These are phyloP conservation scores for Penicillium nucicola DNA, from an alignment of 495 filamentous ascomycete species.

Conservation along the genomic window DNA sequence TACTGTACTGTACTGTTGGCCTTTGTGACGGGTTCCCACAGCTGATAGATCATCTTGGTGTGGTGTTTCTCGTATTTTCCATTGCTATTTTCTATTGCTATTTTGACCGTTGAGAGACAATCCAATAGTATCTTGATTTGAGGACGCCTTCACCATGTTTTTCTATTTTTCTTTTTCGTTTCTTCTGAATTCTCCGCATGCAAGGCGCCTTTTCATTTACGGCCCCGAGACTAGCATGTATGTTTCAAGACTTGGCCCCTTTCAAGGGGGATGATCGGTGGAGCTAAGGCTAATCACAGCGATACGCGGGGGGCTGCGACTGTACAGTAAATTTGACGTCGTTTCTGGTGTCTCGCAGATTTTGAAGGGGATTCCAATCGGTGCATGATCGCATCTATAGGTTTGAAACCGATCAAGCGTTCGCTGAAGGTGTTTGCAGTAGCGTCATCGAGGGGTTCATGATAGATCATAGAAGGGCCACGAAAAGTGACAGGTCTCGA, in stretches of 20 bases:
- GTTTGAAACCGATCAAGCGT: not conserved
- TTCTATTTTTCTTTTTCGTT: too few species aligned
- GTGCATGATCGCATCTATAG: not conserved
- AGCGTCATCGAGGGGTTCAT: not conserved
- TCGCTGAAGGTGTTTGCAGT: not conserved
- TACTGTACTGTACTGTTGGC: not conserved
- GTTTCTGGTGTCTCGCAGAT: not conserved
- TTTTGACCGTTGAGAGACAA: not conserved
- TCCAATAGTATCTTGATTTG: too few species aligned
- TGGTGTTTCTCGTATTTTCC: not conserved
- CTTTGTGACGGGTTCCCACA: not conserved
- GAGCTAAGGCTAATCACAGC: not conserved
- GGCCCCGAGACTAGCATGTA: not conserved
- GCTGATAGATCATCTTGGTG: not conserved
- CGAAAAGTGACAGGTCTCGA: constrained; percentile 21
- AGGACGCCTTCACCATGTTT: not conserved
- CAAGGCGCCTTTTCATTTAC: not conserved
- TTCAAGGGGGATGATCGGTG: not conserved
- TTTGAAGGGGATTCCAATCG: not conserved
- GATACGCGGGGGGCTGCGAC: constrained; percentile 2
- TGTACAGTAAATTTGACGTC: too few species aligned
- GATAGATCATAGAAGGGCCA: not conserved
- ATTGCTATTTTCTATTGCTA: not conserved
- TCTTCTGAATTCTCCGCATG: not conserved
- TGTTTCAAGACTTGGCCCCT: not conserved